A percentile compares a stretch with the other conserved stretches of the same genome.
Conservation (phyloP, 2,329 filamentous ascomycete species). For the Ascochyta koolunga region DNA sequence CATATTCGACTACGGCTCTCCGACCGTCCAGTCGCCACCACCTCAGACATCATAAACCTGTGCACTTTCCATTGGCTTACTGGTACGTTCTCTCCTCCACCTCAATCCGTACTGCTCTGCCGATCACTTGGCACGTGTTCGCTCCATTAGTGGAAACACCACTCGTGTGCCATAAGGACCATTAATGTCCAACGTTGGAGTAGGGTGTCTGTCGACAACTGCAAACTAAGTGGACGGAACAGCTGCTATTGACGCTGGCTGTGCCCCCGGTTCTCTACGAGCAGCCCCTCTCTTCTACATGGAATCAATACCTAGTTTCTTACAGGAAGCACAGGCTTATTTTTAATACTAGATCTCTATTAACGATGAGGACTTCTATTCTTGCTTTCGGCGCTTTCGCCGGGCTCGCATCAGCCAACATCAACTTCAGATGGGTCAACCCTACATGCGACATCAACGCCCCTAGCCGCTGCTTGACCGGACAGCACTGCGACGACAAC, state of each 20-base stretch:
- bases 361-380: slow-evolving; percentile 39
- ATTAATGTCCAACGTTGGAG: background rate
- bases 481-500: slow-evolving; percentile 47
- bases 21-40: background rate
- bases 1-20: background rate
- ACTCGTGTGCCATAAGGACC: slow-evolving; percentile 3
- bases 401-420: slow-evolving; percentile 53
- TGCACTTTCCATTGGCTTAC: background rate
- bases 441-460: slow-evolving; percentile 49
- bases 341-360: slow-evolving; percentile 11
- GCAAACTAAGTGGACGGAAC: background rate
- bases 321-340: slow-evolving; percentile 22
- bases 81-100: slow-evolving; percentile 11
- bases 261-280: background rate
- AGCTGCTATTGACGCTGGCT: background rate
- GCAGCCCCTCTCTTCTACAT: background rate
- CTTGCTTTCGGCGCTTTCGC: slow-evolving; percentile 42
- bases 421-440: slow-evolving; percentile 56
- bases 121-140: slow-evolving; percentile 2
- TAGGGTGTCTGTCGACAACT: background rate
- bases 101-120: background rate
- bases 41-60: background rate
- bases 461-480: slow-evolving; percentile 43
- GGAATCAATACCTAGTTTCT: background rate
- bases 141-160: background rate